Conservation (phyloP, 371 early-diverging fungal species). For the Mortierella sp. region DNA sequence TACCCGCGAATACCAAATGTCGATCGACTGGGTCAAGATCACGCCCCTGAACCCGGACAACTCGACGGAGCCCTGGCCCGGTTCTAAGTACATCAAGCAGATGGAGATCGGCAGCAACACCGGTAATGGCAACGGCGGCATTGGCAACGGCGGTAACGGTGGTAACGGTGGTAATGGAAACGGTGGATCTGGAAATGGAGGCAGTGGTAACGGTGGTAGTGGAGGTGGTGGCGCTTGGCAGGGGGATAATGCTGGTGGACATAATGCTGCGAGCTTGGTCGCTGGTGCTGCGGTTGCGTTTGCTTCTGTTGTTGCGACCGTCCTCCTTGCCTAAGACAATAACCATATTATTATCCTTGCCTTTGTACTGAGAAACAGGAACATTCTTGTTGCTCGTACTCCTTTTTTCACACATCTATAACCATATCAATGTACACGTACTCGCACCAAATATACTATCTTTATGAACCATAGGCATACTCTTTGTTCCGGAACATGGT, state of each 20-base stretch:
- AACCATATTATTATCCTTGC: too few species aligned
- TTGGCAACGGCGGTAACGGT: background rate
- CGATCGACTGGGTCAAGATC: constrained; percentile 50
- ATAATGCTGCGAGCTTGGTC: background rate
- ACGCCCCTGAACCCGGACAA: constrained; percentile 37
- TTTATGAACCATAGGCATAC: background rate
- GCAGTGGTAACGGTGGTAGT: background rate
- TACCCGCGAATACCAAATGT: constrained; percentile 35
- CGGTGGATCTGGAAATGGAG: too few species aligned
- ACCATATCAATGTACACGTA: constrained; percentile 4
- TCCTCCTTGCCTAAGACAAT: background rate
- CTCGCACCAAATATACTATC: background rate
- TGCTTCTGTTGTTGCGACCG: background rate
- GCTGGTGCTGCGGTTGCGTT: background rate
- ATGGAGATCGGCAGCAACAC: constrained; percentile 36
- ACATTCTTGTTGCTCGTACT: background rate
- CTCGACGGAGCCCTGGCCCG: constrained; percentile 48
- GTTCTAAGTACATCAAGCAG: constrained; percentile 40
- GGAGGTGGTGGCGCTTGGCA: constrained; percentile 2
- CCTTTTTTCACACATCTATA: background rate
- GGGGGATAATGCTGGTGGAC: background rate
- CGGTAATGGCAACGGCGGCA: constrained; percentile 16
- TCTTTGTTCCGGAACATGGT: background rate
- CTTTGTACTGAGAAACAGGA: too few species aligned
- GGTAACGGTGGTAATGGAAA: background rate